phyloP scores from a whole-genome alignment of 2,329 filamentous ascomycete species.

The Stachybotrys echinatus region DNA sequence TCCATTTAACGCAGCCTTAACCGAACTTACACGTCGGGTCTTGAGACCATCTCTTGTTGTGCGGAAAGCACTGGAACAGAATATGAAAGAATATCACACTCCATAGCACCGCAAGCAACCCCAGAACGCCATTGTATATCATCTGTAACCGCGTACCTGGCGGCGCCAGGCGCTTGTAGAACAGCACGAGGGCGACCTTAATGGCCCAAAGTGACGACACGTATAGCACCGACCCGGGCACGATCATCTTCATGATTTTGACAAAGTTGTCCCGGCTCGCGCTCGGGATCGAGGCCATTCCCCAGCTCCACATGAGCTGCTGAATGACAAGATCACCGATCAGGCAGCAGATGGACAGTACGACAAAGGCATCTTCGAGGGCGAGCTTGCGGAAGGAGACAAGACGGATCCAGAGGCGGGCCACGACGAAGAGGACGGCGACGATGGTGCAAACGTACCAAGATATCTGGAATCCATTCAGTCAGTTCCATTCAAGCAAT shows the following conservation, averaged over 20 bases:
- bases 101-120: conserved; percentile 21
- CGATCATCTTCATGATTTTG: conserved; percentile 28
- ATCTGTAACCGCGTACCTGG: conserved; percentile 26
- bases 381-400: conserved; percentile 10
- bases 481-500: not conserved
- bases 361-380: conserved; percentile 13
- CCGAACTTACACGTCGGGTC: conserved; percentile 15
- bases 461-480: conserved; percentile 12
- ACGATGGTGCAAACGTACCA: conserved; percentile 16
- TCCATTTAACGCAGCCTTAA: conserved; percentile 6
- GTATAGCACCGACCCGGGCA: conserved; percentile 33
- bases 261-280: conserved; percentile 15
- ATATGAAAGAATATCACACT: conserved; percentile 30
- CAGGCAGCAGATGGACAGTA: conserved; percentile 11
- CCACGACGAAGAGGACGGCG: conserved; percentile 11
- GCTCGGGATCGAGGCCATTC: conserved; percentile 17
- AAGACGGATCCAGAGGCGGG: conserved; percentile 13
- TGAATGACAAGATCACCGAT: conserved; percentile 15
- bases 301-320: conserved; percentile 17
- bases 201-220: conserved; percentile 34
- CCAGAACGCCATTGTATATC: conserved; percentile 29
- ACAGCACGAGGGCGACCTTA: conserved; percentile 33
- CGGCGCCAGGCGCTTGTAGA: conserved; percentile 33
- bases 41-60: conserved; percentile 22
- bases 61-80: conserved; percentile 31